phyloP scores from a whole-genome alignment of 257 asterid species.

The Solanum tacnaense region DNA sequence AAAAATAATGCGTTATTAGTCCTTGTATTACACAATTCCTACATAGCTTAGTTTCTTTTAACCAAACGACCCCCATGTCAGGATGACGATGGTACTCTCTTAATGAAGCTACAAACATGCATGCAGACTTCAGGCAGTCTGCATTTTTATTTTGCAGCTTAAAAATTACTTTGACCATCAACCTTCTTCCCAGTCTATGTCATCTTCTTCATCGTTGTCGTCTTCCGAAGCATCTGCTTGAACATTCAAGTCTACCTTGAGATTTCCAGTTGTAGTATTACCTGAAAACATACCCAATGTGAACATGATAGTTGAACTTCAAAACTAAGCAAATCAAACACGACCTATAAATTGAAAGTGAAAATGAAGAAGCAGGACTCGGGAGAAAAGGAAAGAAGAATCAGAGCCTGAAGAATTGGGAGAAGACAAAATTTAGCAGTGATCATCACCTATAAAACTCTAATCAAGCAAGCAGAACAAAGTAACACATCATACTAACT shows the following conservation, averaged over 20 bases:
- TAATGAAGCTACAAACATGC: background rate
- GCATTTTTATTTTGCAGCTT: background rate
- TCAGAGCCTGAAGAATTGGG: background rate
- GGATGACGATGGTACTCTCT: background rate
- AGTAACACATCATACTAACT: background rate
- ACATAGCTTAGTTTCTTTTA: background rate
- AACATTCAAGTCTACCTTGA: constrained; percentile 64
- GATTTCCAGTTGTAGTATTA: constrained; percentile 23
- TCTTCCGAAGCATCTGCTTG: constrained; percentile 56
- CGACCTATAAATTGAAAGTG: background rate
- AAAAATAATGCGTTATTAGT: background rate
- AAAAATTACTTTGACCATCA: constrained; percentile 7
- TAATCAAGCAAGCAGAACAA: background rate
- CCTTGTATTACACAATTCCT: background rate
- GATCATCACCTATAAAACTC: background rate
- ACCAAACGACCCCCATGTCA: background rate
- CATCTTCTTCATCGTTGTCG: constrained; percentile 48
- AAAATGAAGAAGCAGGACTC: background rate
- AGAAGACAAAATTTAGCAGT: background rate
- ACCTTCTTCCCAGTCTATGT: constrained; percentile 78
- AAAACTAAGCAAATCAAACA: background rate
- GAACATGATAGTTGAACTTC: background rate
- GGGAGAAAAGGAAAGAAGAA: background rate
- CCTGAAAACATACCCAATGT: constrained; percentile 16
- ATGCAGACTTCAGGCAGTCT: background rate